phyloP scores from a whole-genome alignment of 306 rosid species.

The Cicer pinnatifidum region DNA sequence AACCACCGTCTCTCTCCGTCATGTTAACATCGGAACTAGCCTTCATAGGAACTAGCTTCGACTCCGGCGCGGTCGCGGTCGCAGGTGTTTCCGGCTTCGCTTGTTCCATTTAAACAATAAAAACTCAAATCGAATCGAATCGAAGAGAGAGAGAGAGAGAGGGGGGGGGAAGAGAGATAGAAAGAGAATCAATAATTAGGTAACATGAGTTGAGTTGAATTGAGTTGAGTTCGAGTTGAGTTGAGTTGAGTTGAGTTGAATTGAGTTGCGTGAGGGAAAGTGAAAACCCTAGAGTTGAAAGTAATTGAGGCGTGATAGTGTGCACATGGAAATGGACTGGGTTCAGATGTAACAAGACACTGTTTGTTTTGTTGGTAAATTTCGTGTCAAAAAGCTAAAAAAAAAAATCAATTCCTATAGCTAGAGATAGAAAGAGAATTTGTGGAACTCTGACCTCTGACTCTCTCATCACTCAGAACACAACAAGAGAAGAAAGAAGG shows the following conservation, averaged over 20 bases:
- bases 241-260: not conserved
- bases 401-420: constrained; percentile 11
- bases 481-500: constrained; percentile 11
- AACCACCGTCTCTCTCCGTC: constrained; percentile 32
- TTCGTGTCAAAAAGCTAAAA: constrained; percentile 38
- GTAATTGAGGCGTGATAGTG: constrained; percentile 35
- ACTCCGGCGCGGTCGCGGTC: constrained; percentile 31
- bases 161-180: not conserved
- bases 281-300: constrained; percentile 41
- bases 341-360: constrained; percentile 53
- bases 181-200: constrained; percentile 20
- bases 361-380: constrained; percentile 52
- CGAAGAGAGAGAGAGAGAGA: not conserved
- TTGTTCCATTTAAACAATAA: constrained; percentile 38
- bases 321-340: constrained; percentile 47
- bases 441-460: constrained; percentile 30
- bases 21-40: constrained; percentile 26
- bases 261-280: constrained; percentile 31
- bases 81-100: not conserved
- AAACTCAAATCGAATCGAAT: constrained; percentile 35
- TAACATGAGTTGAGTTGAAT: constrained; percentile 37
- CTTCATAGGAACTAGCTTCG: constrained; percentile 42
- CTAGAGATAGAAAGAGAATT: constrained; percentile 40
- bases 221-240: constrained; percentile 8
- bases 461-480: not conserved